Conservation (phyloP, 768 basidiomycete species). For the Holtermanniella nyarrowii region DNA sequence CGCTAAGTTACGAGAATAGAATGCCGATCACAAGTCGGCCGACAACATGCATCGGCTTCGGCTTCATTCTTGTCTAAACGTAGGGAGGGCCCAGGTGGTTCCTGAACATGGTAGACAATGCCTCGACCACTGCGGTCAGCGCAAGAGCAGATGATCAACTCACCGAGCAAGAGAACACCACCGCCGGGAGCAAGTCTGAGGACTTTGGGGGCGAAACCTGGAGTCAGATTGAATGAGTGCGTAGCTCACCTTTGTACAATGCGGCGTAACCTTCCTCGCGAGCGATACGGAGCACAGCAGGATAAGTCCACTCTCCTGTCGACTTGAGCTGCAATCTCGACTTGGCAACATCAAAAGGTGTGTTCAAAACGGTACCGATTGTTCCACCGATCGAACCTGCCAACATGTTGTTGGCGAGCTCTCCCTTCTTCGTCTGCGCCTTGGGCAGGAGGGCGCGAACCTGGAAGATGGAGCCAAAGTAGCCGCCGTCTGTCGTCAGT, state of each 20-base stretch:
- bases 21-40: no score
- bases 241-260: conserved; percentile 42
- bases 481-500: conserved; percentile 58
- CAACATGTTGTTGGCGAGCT: conserved; percentile 81
- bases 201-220: conserved; percentile 76
- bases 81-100: conserved; percentile 39
- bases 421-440: conserved; percentile 58
- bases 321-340: conserved; percentile 68
- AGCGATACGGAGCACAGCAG: conserved; percentile 47
- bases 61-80: conserved; percentile 9
- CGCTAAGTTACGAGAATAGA: no score
- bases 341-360: conserved; percentile 80
- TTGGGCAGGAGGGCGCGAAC: conserved; percentile 70
- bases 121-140: conserved; percentile 33
- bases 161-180: conserved; percentile 73
- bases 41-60: not conserved
- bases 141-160: conserved; percentile 7
- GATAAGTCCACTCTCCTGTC: conserved; percentile 57
- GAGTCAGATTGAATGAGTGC: not conserved
- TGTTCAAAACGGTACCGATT: conserved; percentile 75
- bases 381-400: conserved; percentile 78
- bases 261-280: conserved; percentile 42
- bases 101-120: conserved; percentile 35
- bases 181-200: conserved; percentile 90
- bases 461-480: conserved; percentile 79